Base-by-base conservation (phyloP, 257 asterid genomes). In the Jaltomata sinuosa region DNA sequence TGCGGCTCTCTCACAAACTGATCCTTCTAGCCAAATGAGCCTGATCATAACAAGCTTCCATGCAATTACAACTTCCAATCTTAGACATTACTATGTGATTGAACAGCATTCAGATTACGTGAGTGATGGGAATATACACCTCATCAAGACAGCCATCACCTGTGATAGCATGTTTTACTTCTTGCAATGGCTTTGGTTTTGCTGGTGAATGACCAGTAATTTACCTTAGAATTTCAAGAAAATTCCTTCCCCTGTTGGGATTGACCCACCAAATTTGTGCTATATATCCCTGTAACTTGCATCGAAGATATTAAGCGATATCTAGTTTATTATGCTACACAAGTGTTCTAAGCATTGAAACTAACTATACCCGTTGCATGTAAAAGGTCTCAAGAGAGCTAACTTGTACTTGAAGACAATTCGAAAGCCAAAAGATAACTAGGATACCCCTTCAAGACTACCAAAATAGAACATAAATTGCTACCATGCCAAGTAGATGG, bases 141-240 rank as follows among this genome's bases (percentile, higher is more conserved):
- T 45, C 15, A 45, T 45, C 62, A n/a, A 57, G 65, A 57, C 31
- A n/a, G 5, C 65, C 65, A 57, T n/a, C 62, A 55, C 62, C 57
- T 8, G 10, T 55, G 25, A 21, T 8, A 55, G 62, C 62, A 55
- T 38, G 42, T 38, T 14, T 32, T 16, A 14, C 14, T 55, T 59
- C 68, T n/a, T 22, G 68, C 34, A 59, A 11, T 59, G 68, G 68
- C 68, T 25, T 27, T 27, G 38, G 21, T 62, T 62, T 62, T 62
- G 38, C 19, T 27, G 36, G 38, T 62, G 71, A 62, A 62, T 62
- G n/a, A 62, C 71, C 19, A 62, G n/a, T 1, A 62, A 11, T 62
- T 22, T 61, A 25, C 68, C 68, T 25, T 11, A 11, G 36, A 84
- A n/a, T 86, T 90, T 2, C 61, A 84, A 87, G 4, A 25, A 81